These are phyloP conservation scores for Brasilioporus rufonigricans DNA, from an alignment of 768 basidiomycete genomes.

Conservation along the genomic window DNA sequence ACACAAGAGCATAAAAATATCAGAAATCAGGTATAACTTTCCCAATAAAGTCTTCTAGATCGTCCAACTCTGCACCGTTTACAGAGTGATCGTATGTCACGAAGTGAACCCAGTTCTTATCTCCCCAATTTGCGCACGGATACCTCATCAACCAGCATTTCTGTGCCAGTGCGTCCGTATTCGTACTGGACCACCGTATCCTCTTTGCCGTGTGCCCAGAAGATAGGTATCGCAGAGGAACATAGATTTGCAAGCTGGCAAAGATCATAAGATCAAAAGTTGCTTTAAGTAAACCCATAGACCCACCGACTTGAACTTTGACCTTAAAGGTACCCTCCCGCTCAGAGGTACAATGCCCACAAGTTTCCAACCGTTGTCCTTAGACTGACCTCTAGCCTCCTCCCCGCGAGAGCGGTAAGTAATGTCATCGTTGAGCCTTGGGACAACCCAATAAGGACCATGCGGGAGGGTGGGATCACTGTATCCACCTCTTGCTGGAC, in stretches of 20 bases:
- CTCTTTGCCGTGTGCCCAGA: neutral
- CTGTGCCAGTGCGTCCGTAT: neutral
- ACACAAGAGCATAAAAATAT: neutral
- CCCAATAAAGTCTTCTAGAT: neutral
- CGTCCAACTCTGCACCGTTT: neutral
- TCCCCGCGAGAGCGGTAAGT: conserved; percentile 2
- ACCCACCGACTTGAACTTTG: conserved; percentile 1
- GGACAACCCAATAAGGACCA: neutral
- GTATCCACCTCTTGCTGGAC: neutral
- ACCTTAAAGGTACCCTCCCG: neutral
- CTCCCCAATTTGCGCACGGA: neutral
- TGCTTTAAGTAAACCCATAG: neutral
- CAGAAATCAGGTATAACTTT: neutral
- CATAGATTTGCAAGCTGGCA: neutral
- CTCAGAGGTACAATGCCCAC: neutral
- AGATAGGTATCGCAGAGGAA: neutral
- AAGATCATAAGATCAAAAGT: neutral
- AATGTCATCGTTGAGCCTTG: conserved; percentile 4
- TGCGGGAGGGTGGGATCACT: neutral
- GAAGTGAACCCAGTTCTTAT: neutral
- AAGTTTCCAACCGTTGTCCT: neutral
- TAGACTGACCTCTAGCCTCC: neutral
- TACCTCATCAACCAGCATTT: neutral
- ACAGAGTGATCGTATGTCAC: neutral
- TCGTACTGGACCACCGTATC: neutral